Evolutionary conservation across 495 filamentous ascomycete species (phyloP).

Genomic region (Trypethelium eluteriae): DNA sequence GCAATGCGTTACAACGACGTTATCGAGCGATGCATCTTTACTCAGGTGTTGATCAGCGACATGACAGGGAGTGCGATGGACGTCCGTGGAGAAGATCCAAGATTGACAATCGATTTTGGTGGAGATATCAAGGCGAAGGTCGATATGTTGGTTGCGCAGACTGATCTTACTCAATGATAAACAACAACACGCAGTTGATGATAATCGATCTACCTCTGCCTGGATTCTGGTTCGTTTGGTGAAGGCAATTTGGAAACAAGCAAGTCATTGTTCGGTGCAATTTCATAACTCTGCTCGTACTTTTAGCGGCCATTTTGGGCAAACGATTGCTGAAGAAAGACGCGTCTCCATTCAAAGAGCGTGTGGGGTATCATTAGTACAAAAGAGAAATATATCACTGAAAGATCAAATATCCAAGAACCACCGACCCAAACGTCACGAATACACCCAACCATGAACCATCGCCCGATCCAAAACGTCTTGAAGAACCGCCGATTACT

Average conservation of each 20-base stretch:
- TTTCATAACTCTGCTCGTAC: not conserved
- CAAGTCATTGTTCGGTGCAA: not conserved
- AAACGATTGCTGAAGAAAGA: too few relatives aligned
- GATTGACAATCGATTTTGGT: not conserved
- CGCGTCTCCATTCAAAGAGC: not conserved
- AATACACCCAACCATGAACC: not conserved
- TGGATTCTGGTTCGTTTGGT: too few relatives aligned
- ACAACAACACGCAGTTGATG: too few relatives aligned
- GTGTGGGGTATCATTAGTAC: not conserved
- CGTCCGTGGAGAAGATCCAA: not conserved
- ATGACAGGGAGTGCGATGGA: not conserved
- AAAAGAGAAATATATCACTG: not conserved
- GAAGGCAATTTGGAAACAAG: not conserved
- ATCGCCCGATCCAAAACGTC: not conserved
- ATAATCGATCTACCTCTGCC: too few relatives aligned
- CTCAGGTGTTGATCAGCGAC: not conserved
- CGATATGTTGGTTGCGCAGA: not conserved
- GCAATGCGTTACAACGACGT: not conserved
- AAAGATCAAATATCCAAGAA: constrained; percentile 2
- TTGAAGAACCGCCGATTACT: not conserved
- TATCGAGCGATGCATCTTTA: not conserved
- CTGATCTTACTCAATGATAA: not conserved
- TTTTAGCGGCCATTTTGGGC: too few relatives aligned
- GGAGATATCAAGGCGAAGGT: constrained; percentile 6
- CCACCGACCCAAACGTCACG: not conserved